Base-by-base conservation (phyloP, 805 yeast species). In the Kazachstania taianensis region DNA sequence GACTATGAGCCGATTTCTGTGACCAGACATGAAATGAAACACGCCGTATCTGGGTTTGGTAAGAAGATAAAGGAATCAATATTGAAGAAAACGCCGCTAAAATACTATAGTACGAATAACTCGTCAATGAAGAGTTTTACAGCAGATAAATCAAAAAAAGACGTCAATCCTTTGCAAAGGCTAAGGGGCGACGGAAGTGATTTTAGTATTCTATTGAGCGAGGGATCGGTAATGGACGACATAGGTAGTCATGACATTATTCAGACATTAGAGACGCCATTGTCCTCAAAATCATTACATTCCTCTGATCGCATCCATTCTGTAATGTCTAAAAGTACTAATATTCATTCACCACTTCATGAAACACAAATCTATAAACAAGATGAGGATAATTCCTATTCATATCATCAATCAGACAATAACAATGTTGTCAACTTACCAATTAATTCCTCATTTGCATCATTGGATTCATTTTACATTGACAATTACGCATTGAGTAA, bases 11-110 rank as follows among this genome's bases (percentile, higher is more conserved):
- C 66, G 48, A 75, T 79, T 34, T 70, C 70, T 25, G 78, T 81
- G 6, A 67, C 79, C 2, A 70, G 66, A 32, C 78, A 77, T 39
- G 94, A 85, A 41, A 69, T 82, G 6, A 72, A 76, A 42, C 72
- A 75, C 41, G 94, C 94, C 1, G 85, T 85, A 3, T 70, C 78
- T 24, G 94, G 94, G n/a, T 69, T 85, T 33, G 87, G 86, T 6
- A 70, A 74, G 34, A 67, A 78, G 37, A 66, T 84, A 29, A 73
- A 66, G 45, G 69, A 49, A 14, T 45, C 55, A 6, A 37, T 44
- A 10, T 30, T 48, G 5, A 45, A 42, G 24, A 32, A 34, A 2
- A 25, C 38, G 30, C 38, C 48, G 5, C 16, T 37, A 7, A 38
- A 41, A 28, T 20, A 28, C 28, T 24, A 32, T 19, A 17, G 20